Evolutionary conservation across 1,139 yeast species (phyloP), one percentile per base, ranked within the genome.

Genomic region (Meyerozyma elateridarum): DNA sequence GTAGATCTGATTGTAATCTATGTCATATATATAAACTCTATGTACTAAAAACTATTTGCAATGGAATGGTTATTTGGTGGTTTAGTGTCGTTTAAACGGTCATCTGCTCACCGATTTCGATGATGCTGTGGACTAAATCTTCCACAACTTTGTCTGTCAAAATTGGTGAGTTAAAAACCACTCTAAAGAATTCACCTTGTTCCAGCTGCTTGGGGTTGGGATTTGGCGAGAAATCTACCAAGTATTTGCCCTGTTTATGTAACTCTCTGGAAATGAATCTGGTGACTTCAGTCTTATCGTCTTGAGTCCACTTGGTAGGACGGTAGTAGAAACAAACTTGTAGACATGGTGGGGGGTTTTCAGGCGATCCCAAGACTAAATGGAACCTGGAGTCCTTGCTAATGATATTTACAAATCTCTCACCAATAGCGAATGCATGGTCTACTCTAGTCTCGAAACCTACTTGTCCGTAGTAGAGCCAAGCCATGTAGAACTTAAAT

Each of bases 261-360:
- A 85, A 63, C 39, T 65, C 67, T n/a, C 72, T 52, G 3, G 85
- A 84, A 34, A 85, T 79, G 42, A 46, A 58, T 31, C 91, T 61
- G 1, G 95, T 85, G n/a, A 66, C 59, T 12, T 52, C 56, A 1
- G 91, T 79, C 52, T 72, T 76, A 32, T 61, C 61, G 3, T 51
- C 59, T 5, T 42, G 48, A 3, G 48, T 41, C 25, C 56, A 49
- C 3, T 49, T 39, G 1, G 60, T 58, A 1, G 84, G 80, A 24
- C 72, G 67, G 55, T 76, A 84, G 55, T 79, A 84, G 59, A 85
- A 85, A 45, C 95, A 85, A 2, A 85, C 89, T 56, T 85, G 95
- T 35, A 85, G 61, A 50, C 94, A 84, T 21, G 87, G 85, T 3
- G 91, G 87, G 2, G 80, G 76, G 15, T 63, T 53, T 20, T 64